A percentile compares a stretch with the other conserved stretches of the same genome.
These are phyloP conservation scores for Phycomyces nitens DNA, from an alignment of 192 early-diverging fungal genomes.

Conservation along the genomic window DNA sequence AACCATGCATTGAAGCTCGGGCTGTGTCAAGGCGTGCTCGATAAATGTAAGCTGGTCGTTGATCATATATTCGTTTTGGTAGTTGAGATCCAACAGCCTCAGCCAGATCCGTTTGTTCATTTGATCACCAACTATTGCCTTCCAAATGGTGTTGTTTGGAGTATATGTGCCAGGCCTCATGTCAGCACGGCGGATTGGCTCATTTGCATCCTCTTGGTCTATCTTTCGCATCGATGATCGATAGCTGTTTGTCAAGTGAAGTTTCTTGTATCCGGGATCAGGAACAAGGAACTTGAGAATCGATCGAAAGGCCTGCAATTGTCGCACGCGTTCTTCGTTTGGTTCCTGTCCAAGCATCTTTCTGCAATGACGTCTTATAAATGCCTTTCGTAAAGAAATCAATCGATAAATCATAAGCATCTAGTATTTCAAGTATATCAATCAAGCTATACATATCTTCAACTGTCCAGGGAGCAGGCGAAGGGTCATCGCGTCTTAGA, in stretches of 20 bases:
- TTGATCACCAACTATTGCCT: not conserved
- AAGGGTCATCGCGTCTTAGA: constrained; percentile 57
- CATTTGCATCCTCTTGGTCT: not conserved
- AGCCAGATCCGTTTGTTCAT: constrained; percentile 5
- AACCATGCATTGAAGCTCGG: constrained; percentile 1
- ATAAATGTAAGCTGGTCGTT: not conserved
- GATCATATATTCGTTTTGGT: not conserved
- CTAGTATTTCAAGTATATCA: not conserved
- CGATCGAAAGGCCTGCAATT: not conserved
- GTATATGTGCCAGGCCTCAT: not conserved
- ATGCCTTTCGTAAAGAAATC: not conserved
- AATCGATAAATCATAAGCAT: not conserved
- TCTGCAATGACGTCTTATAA: not conserved
- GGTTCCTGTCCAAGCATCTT: not conserved
- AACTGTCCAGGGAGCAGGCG: constrained; percentile 57
- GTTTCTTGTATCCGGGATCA: not conserved
- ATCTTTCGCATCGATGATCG: not conserved
- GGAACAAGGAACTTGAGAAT: not conserved
- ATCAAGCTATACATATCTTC: constrained; percentile 35
- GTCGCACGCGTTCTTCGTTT: not conserved
- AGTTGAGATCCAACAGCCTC: not conserved
- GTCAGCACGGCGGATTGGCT: not conserved
- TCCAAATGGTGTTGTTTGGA: not conserved
- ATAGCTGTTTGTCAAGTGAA: not conserved
- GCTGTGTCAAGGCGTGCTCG: not conserved